These are phyloP conservation scores for Phaeosphaeriaceae sp. DNA, from an alignment of 2,329 filamentous ascomycete genomes.

Conservation along the genomic window DNA sequence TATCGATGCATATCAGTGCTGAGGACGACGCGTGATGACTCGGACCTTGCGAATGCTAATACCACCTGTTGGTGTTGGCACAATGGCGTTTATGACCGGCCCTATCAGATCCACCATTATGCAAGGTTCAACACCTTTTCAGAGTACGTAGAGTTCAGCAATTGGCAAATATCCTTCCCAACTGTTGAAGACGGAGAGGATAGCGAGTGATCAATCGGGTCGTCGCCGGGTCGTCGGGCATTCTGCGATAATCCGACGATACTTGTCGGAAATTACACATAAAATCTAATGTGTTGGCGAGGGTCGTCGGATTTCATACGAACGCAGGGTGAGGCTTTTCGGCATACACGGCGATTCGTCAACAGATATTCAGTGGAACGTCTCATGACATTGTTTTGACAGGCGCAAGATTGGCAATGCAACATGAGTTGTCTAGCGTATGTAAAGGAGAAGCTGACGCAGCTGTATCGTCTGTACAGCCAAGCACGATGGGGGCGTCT, in stretches of 20 bases:
- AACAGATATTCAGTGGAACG: neutral
- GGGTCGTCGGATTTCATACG: slow-evolving; percentile 7
- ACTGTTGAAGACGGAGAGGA: slow-evolving; percentile 2
- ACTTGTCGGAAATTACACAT: slow-evolving; percentile 8
- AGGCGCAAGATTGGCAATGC: slow-evolving; percentile 15
- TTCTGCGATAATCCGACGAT: slow-evolving; percentile 11
- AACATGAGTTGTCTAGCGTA: slow-evolving; percentile 36
- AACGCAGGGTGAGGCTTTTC: slow-evolving; percentile 4
- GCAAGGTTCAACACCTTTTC: slow-evolving; percentile 5
- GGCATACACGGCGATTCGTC: slow-evolving; percentile 20
- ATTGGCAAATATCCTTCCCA: slow-evolving; percentile 18
- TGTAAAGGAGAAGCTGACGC: slow-evolving; percentile 34
- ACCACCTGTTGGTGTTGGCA: too few species aligned
- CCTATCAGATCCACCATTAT: slow-evolving; percentile 17
- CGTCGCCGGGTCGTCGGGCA: slow-evolving; percentile 25
- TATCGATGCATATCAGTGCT: too few species aligned
- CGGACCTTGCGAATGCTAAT: too few species aligned
- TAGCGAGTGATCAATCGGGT: slow-evolving; percentile 9
- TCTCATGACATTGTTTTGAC: slow-evolving; percentile 24
- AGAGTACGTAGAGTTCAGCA: slow-evolving; percentile 21
- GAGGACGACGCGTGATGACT: too few species aligned
- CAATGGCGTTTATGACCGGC: neutral
- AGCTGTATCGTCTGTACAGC: slow-evolving; percentile 22
- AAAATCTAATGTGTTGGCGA: slow-evolving; percentile 3
- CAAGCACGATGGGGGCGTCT: slow-evolving; percentile 19